These are phyloP conservation scores for Candida sphagnicola DNA, from an alignment of 805 yeast species.

Conservation along the genomic window DNA sequence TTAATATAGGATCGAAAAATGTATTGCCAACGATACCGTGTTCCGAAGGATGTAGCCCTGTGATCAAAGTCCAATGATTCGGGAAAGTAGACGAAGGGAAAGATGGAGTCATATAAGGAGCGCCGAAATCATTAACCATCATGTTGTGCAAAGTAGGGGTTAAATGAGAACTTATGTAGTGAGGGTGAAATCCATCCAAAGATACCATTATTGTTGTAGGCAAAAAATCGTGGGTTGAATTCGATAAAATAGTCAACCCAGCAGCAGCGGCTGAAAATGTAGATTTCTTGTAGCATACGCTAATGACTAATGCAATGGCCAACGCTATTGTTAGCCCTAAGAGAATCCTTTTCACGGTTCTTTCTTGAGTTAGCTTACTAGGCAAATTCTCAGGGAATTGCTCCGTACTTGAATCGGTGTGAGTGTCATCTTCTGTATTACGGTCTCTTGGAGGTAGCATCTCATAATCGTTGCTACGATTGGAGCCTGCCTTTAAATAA, in stretches of 20 bases:
- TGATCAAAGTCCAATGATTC: constrained; percentile 86
- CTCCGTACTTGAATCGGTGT: neutral
- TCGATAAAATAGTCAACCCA: constrained; percentile 28
- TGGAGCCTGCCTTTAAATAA: neutral
- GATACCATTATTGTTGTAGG: constrained; percentile 83
- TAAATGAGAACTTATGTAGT: constrained; percentile 57
- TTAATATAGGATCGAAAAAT: constrained; percentile 59
- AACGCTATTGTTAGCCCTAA: neutral
- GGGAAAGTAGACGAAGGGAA: constrained; percentile 90
- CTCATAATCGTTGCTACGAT: constrained; percentile 3
- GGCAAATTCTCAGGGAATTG: neutral
- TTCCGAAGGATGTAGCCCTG: constrained; percentile 77
- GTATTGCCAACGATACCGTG: constrained; percentile 88
- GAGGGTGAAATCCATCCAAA: constrained; percentile 90
- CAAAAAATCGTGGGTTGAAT: constrained; percentile 65
- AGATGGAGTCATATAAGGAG: constrained; percentile 83
- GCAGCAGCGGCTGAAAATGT: neutral
- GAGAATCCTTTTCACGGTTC: neutral
- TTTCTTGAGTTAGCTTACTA: neutral
- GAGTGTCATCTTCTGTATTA: neutral
- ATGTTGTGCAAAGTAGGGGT: constrained; percentile 73
- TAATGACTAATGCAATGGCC: neutral
- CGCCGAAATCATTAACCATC: constrained; percentile 48
- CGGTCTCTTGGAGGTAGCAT: constrained; percentile 1
- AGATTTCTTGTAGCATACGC: neutral